Conservation (phyloP, 148 eudicot species). For the Rhododendron molle region DNA sequence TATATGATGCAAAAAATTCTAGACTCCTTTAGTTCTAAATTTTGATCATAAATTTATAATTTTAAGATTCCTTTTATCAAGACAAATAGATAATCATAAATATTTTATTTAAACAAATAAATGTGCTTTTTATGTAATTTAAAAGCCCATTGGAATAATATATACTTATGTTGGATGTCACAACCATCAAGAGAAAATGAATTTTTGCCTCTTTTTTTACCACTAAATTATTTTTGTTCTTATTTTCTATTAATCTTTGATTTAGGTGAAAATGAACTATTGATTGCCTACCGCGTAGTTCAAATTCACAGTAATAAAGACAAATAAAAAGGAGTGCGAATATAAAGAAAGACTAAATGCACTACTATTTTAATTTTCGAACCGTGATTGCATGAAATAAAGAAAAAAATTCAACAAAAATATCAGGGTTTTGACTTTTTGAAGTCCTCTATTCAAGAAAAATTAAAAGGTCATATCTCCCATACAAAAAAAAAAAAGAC, state of each 20-base stretch:
- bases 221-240: not conserved
- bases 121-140: not conserved
- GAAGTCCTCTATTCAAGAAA: too few species aligned
- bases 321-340: not conserved
- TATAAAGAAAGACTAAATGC: too few species aligned
- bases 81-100: too few species aligned
- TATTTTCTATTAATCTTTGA: not conserved
- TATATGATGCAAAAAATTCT: not conserved
- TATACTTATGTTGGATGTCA: not conserved
- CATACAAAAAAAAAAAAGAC: too few species aligned
- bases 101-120: not conserved
- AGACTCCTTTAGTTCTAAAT: not conserved
- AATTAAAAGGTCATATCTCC: not conserved
- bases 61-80: not conserved
- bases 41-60: too few species aligned
- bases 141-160: not conserved
- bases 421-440: too few species aligned
- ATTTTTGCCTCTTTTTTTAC: not conserved
- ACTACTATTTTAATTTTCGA: too few species aligned
- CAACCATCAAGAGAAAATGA: not conserved
- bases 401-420: too few species aligned
- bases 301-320: not conserved
- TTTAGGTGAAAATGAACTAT: not conserved
- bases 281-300: not conserved
- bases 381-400: too few species aligned